Base-by-base conservation (phyloP, 116 monocot species). In the Trichopus zeylanicus region DNA sequence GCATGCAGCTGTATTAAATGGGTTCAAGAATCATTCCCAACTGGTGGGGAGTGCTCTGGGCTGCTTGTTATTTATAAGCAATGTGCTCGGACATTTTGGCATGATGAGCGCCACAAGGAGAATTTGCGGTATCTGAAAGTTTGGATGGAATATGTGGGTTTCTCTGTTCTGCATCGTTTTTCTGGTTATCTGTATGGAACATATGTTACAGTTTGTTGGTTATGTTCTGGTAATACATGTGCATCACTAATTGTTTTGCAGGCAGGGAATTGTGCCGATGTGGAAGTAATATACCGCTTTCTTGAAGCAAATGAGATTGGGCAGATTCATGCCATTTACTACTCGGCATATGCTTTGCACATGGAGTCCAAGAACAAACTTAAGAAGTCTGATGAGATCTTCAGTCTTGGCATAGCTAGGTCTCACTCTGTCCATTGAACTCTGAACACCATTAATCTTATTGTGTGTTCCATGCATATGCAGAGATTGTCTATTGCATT, bases 61-160 rank as follows among this genome's bases (percentile, higher is more conserved):
- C 48, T 97, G 20, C 26, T 97, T 22, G 77, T 91, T 27, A 82
- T 97, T 31, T 97, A 91, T 29, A 91, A 97, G 64, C 91, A 97
- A 53, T 97, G 97, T 60, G 91, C 87, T 26, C 87, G 97, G 3
- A 63, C 59, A 4, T 91, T 97, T 61, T 97, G 97, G 97, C 87
- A 97, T 56, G 82, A 85, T 5, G 77, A 79, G 11, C 79, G 80
- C 25, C 91, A 91, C 77, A 91, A 84, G 70, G 77, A 81, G 72
- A 91, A 97, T 59, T 26, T 82, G 26, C 91, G 91, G 3, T 91
- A 91, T 57, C 84, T 97, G n/a, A 97, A 87, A 87, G 59, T 90
- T 25, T 97, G 97, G 97, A 4, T 91, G 75, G 87, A 97, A 91
- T 97, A 97, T 75, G 91, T 97, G 49, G n/a, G n/a, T n/a, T n/a